Conservation (phyloP, 2,329 filamentous ascomycete genomes). For the Cladophialophora exuberans region DNA sequence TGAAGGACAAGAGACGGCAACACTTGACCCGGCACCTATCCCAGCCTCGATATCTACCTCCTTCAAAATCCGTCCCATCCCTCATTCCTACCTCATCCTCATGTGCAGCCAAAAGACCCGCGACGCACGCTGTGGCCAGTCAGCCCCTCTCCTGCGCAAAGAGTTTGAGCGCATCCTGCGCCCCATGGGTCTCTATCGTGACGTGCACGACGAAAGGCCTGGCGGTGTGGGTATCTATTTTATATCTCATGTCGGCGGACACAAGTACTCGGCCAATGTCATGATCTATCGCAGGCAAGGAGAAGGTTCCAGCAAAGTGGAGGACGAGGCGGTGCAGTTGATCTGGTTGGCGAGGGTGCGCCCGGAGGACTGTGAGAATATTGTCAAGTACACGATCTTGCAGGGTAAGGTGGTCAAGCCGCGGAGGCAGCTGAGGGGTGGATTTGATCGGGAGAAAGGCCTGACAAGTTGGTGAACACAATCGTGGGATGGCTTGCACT, state of each 20-base stretch:
- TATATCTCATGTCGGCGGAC: conserved; percentile 92
- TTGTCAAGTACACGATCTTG: conserved; percentile 84
- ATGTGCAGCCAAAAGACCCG: conserved; percentile 88
- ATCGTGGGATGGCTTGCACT: too few species aligned
- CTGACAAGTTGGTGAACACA: conserved; percentile 96
- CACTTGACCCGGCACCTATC: conserved; percentile 14
- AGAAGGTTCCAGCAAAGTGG: conserved; percentile 40
- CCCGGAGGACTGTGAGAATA: conserved; percentile 90
- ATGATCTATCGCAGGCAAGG: conserved; percentile 77
- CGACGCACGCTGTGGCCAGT: conserved; percentile 89
- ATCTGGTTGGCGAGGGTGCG: conserved; percentile 87
- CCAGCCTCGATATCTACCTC: conserved; percentile 18
- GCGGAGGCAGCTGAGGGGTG: conserved; percentile 79
- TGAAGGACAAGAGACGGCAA: conserved; percentile 10
- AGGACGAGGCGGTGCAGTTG: conserved; percentile 73
- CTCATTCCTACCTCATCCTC: conserved; percentile 80
- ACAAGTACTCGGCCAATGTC: conserved; percentile 95
- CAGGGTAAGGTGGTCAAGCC: conserved; percentile 95
- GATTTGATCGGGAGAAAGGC: conserved; percentile 82
- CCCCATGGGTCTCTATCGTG: conserved; percentile 80
- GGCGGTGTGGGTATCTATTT: conserved; percentile 88
- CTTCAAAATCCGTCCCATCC: conserved; percentile 60
- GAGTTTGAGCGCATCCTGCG: conserved; percentile 90
- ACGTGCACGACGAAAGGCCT: conserved; percentile 83
- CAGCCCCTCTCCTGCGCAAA: conserved; percentile 81